Conservation (phyloP, 2,329 filamentous ascomycete genomes). For the Pestalotiopsis sp. region DNA sequence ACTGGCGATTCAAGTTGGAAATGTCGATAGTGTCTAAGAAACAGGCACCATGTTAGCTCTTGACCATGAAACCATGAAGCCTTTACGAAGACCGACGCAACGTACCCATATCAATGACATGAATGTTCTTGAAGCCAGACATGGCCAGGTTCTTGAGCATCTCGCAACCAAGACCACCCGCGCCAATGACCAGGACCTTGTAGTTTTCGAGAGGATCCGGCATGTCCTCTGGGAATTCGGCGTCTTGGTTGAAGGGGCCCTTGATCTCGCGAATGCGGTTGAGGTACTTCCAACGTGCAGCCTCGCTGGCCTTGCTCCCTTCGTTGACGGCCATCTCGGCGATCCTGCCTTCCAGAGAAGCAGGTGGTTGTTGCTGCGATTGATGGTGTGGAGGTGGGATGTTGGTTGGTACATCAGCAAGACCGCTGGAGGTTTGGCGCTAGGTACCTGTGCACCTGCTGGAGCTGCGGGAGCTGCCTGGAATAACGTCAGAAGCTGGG, state of each 20-base stretch:
- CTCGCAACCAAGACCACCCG: conserved; percentile 92
- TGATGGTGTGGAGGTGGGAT: conserved; percentile 3
- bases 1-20: conserved; percentile 96
- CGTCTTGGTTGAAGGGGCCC: conserved; percentile 81
- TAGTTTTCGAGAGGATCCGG: conserved; percentile 65
- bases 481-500: conserved; percentile 11
- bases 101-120: conserved; percentile 96
- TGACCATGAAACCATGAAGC: not conserved
- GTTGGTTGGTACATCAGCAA: not conserved
- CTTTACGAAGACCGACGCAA: not conserved
- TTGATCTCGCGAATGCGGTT: conserved; percentile 76
- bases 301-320: conserved; percentile 16
- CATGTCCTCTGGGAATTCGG: conserved; percentile 52
- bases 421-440: not conserved
- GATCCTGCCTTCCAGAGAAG: conserved; percentile 3
- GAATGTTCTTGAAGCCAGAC: conserved; percentile 94
- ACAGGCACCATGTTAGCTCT: not conserved
- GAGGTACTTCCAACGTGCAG: conserved; percentile 71
- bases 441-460: not conserved
- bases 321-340: conserved; percentile 21
- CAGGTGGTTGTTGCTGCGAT: not conserved
- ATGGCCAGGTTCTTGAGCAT: conserved; percentile 95
- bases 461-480: not conserved
- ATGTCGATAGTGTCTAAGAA: conserved; percentile 90
- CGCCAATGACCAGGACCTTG: conserved; percentile 81